Conservation (phyloP, 176 grass and related monocot species). For the Oryza meyeriana region DNA sequence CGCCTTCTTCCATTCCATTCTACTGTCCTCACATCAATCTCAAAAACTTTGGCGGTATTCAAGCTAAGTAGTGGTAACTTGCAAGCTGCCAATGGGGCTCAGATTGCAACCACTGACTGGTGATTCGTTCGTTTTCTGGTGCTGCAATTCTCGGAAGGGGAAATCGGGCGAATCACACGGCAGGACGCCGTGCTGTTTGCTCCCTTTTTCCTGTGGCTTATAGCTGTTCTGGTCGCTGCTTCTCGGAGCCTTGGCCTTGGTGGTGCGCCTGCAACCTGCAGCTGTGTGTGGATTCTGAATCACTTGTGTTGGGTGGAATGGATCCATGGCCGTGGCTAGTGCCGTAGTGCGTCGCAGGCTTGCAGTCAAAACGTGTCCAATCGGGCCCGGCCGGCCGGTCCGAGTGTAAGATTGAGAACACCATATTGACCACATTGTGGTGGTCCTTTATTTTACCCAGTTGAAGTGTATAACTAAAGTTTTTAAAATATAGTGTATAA, state of each 20-base stretch:
- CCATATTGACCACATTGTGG: neutral
- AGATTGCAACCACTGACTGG: neutral
- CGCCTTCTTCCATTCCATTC: neutral
- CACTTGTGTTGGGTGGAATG: neutral
- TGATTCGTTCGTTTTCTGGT: neutral
- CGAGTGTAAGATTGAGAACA: neutral
- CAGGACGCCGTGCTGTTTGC: conserved; percentile 14
- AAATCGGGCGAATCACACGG: neutral
- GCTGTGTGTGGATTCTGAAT: neutral
- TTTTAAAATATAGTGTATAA: no score
- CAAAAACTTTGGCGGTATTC: neutral
- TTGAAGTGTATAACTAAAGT: neutral
- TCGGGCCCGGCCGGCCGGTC: neutral
- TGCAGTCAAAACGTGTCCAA: conserved; percentile 22
- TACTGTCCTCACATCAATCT: neutral
- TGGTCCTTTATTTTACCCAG: neutral
- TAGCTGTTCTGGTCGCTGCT: neutral
- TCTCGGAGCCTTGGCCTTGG: neutral
- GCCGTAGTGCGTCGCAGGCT: conserved; percentile 19
- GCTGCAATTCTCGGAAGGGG: neutral
- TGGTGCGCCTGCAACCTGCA: conserved; percentile 30
- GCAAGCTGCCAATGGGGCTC: conserved; percentile 14
- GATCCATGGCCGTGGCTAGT: conserved; percentile 18
- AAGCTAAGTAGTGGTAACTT: neutral
- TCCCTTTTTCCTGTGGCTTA: neutral